Evolutionary conservation across 768 basidiomycete genomes (phyloP), one percentile per base, ranked within the genome.

Genomic region (Termitomyces sp.): DNA sequence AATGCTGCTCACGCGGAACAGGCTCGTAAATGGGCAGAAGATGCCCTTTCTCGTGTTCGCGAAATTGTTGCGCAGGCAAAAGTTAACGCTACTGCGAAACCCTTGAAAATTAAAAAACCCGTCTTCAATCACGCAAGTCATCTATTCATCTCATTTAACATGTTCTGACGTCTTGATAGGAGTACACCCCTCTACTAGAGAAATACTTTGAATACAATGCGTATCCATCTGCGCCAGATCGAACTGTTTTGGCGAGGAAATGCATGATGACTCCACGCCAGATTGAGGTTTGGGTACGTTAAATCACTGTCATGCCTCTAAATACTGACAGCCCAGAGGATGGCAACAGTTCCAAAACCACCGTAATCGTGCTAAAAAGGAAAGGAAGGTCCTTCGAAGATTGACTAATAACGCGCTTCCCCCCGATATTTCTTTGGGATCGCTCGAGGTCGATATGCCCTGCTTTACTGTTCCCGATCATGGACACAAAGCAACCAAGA

Each of bases 271-370:
- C 73, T 0, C 63, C 65, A 0, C 55, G 76, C 0, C 82, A 84
- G 54, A 81, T 85, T 7, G 77, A 81, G 65, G 77, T 82, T 44
- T 84, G 83, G 83, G 83, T 83, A 56, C 1, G 75, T 52, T 29
- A n/a, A 0, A 27, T 32, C 9, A n/a, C n/a, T n/a, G n/a, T n/a
- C n/a, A n/a, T n/a, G n/a, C n/a, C n/a, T n/a, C n/a, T n/a, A n/a
- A n/a, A n/a, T n/a, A n/a, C n/a, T n/a, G n/a, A n/a, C n/a, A n/a
- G n/a, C n/a, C n/a, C n/a, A n/a, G n/a, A n/a, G n/a, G n/a, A n/a
- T n/a, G n/a, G n/a, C n/a, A n/a, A n/a, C n/a, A 13, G 82, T 84
- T 84, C 54, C 82, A 84, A 69, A 84, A 84, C 42, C 78, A 76
- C 26, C 76, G 83, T 7, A 72, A 69, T 49, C 73, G 77, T 12